Evolutionary conservation across 106 monocot genomes (phyloP).

Genomic region (Agapanthus africanus): DNA sequence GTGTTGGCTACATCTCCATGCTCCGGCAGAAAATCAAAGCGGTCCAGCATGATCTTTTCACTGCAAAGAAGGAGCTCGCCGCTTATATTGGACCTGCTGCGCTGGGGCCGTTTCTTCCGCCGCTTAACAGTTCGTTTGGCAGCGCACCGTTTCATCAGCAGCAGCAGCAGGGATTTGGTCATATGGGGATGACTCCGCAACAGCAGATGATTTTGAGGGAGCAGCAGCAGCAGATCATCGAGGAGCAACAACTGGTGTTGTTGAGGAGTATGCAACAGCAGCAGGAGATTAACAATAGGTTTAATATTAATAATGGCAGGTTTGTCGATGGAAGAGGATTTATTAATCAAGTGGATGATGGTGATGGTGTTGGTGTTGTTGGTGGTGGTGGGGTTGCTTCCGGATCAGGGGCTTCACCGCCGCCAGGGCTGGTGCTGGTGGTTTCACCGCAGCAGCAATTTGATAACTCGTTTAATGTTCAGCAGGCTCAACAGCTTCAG

Average conservation of each 20-base stretch:
- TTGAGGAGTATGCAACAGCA: not conserved
- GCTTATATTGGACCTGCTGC: slow-evolving; percentile 10
- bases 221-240: slow-evolving; percentile 12
- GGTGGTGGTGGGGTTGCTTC: not conserved
- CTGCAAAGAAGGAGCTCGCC: slow-evolving; percentile 40
- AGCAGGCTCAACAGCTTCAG: slow-evolving; percentile 13
- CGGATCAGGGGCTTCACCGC: not conserved
- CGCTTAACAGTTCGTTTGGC: not conserved
- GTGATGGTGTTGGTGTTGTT: no score
- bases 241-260: not conserved
- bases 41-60: slow-evolving; percentile 32
- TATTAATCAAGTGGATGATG: no score
- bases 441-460: not conserved
- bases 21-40: slow-evolving; percentile 28
- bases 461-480: slow-evolving; percentile 5
- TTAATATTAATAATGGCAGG: no score
- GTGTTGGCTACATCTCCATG: slow-evolving; percentile 41
- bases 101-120: not conserved
- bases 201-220: slow-evolving; percentile 2
- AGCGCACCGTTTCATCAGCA: not conserved
- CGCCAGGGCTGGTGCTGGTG: not conserved
- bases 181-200: no score
- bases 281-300: no score
- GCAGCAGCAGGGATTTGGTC: no score
- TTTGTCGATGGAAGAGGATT: no score